Evolutionary conservation across 2,329 filamentous ascomycete genomes (phyloP).

Genomic region (Cadophora gregata): DNA sequence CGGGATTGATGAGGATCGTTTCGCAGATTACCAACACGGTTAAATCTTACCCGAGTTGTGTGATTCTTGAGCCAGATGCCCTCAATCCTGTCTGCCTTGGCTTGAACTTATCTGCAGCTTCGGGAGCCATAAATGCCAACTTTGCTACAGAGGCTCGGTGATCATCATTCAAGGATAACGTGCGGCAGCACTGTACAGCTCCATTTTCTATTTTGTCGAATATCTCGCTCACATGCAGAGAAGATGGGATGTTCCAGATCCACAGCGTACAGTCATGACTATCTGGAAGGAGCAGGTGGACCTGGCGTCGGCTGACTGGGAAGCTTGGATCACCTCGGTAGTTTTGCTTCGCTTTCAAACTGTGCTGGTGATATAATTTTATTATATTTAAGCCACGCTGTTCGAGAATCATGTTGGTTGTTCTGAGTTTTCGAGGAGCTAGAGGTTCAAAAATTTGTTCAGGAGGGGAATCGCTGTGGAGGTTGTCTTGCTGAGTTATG

Average conservation of each 20-base stretch:
- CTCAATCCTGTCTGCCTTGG: not conserved
- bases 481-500: not conserved
- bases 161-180: slow-evolving; percentile 20
- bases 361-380: too few relatives aligned
- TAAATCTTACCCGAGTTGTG: slow-evolving; percentile 22
- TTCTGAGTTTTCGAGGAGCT: slow-evolving; percentile 5
- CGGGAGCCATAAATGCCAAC: slow-evolving; percentile 31
- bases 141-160: slow-evolving; percentile 33
- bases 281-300: slow-evolving; percentile 29
- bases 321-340: slow-evolving; percentile 20
- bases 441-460: not conserved
- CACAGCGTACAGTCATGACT: slow-evolving; percentile 35
- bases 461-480: not conserved
- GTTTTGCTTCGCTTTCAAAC: not conserved
- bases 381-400: not conserved
- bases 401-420: slow-evolving; percentile 23
- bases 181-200: slow-evolving; percentile 30
- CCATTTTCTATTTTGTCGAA: slow-evolving; percentile 32
- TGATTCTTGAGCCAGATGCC: slow-evolving; percentile 19
- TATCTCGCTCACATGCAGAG: slow-evolving; percentile 22
- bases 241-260: slow-evolving; percentile 32
- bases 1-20: slow-evolving; percentile 19
- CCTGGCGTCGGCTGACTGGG: slow-evolving; percentile 13
- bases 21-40: slow-evolving; percentile 25
- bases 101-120: slow-evolving; percentile 23